Evolutionary conservation across 805 yeast genomes (phyloP), one percentile per base, ranked within the genome.

Genomic region (Scheffersomyces coipomensis): DNA sequence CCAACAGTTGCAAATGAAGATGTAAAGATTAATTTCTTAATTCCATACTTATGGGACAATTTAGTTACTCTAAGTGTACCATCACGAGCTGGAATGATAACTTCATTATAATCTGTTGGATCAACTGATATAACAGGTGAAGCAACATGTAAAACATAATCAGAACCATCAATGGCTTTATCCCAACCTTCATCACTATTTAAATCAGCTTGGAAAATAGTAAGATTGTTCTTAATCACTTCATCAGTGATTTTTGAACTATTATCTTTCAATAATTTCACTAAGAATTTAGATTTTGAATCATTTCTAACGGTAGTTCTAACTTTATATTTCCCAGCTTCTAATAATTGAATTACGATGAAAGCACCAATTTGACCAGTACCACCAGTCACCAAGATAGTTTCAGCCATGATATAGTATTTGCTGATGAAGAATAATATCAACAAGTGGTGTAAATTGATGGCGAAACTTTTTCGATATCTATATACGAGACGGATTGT

Each of bases 121-220:
- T 31, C 18, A 27, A 8, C 17, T 13, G 18, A 3, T 5, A 10
- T 5, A 32, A 38, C 30, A 15, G 46, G 46, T 6, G 43, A 42
- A 5, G 46, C 46, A 17, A 42, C 42, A 22, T 42, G 46, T 5
- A 39, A 22, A 13, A 42, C 33, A 30, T 38, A 34, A 16, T 35
- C 37, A 12, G 22, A 34, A 10, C 38, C 46, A 13, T 34, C 11
- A n/a, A 42, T 12, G 10, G 29, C 32, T 17, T 29, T 34, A 4
- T 16, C 39, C 39, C 33, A 29, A 10, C 25, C 32, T 12, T 40
- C 24, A 13, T 40, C 40, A 16, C n/a, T 7, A 16, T 15, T 33
- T 12, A 39, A 29, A 34, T 39, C 33, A 15, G 43, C 35, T 3
- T 4, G 19, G 24, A 22, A 39, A 13, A 39, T 4, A 3, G 26